These are phyloP conservation scores for Hansenula sp. DNA, from an alignment of 1,139 yeast species.

Conservation along the genomic window DNA sequence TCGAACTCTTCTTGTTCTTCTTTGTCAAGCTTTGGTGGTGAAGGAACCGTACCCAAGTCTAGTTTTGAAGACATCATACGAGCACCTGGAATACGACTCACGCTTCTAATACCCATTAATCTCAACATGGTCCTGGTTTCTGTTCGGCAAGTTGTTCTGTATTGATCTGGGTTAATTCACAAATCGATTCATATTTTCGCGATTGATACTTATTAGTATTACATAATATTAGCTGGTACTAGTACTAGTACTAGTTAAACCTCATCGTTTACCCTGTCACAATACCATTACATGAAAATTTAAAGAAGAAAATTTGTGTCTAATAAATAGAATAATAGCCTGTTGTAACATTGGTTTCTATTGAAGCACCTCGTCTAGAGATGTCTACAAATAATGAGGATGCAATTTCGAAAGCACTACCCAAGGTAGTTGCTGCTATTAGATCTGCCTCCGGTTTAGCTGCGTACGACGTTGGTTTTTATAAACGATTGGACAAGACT, in stretches of 20 bases:
- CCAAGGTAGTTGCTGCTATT: slow-evolving; percentile 50
- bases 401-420: slow-evolving; percentile 9
- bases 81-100: not conserved
- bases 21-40: slow-evolving; percentile 48
- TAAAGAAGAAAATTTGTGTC: not conserved
- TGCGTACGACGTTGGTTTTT: slow-evolving; percentile 76
- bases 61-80: slow-evolving; percentile 18
- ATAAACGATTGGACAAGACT: slow-evolving; percentile 58
- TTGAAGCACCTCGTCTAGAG: not conserved
- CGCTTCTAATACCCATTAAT: not conserved
- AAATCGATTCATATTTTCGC: no score
- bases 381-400: not conserved
- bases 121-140: slow-evolving; percentile 1
- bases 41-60: slow-evolving; percentile 59
- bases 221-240: no score
- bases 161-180: no score
- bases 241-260: not conserved
- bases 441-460: slow-evolving; percentile 71
- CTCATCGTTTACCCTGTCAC: slow-evolving; percentile 1
- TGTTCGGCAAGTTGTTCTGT: no score
- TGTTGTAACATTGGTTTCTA: not conserved
- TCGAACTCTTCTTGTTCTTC: slow-evolving; percentile 95
- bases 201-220: no score
- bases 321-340: not conserved
- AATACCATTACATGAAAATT: no score